phyloP scores from a whole-genome alignment of 495 filamentous ascomycete genomes.

The Xylaria sp. region DNA sequence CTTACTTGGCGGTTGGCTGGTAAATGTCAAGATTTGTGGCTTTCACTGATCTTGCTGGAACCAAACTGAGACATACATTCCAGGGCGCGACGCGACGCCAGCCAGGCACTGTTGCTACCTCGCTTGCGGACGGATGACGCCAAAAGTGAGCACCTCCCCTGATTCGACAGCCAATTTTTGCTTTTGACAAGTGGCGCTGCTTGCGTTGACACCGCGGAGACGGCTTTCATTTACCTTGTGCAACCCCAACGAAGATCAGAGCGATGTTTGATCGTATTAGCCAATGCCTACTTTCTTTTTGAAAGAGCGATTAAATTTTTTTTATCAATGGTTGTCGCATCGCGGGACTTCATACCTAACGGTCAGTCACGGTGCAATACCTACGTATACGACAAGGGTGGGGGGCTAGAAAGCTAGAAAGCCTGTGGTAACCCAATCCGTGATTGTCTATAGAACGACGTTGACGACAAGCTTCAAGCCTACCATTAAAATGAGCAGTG shows the following conservation, averaged over 20 bases:
- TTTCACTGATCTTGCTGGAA: neutral
- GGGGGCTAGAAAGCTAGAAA: neutral
- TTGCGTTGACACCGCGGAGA: neutral
- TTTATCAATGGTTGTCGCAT: neutral
- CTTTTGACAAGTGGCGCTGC: neutral
- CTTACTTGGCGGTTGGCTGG: neutral
- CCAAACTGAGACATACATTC: neutral
- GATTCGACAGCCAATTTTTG: slow-evolving; percentile 2
- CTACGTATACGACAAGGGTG: neutral
- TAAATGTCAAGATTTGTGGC: neutral
- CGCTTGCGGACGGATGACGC: neutral
- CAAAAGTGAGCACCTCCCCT: neutral
- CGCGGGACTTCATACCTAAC: neutral
- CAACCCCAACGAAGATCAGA: neutral
- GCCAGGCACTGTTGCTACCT: neutral
- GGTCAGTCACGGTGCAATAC: neutral
- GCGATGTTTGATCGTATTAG: neutral
- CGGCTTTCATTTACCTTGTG: neutral
- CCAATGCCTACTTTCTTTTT: neutral
- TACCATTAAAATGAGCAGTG: neutral
- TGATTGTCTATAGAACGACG: neutral
- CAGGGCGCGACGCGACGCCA: neutral
- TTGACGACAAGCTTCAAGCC: neutral
- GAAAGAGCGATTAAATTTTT: neutral
- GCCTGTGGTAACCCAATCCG: neutral